A percentile compares a stretch with the other conserved stretches of the same genome.
These are phyloP conservation scores for Candida krabiensis DNA, from an alignment of 805 yeast species.

Conservation along the genomic window DNA sequence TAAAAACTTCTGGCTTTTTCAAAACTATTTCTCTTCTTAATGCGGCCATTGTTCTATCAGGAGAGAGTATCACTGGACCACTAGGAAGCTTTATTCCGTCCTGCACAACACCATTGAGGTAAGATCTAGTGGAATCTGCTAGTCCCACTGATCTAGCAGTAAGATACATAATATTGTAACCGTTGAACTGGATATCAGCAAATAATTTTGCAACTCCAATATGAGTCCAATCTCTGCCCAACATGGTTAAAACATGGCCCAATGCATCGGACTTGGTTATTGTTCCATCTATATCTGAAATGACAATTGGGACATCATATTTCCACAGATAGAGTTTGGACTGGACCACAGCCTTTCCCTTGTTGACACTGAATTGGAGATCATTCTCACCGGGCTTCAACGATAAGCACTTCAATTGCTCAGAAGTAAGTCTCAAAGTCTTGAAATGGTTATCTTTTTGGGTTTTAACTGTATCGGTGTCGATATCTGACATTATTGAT, in stretches of 20 bases:
- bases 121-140: constrained; percentile 88
- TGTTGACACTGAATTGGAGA: constrained; percentile 73
- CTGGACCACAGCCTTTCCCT: constrained; percentile 74
- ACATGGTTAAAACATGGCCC: constrained; percentile 90
- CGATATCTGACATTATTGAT: constrained; percentile 26
- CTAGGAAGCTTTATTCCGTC: constrained; percentile 70
- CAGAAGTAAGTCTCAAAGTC: constrained; percentile 87
- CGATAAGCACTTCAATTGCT: constrained; percentile 73
- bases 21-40: constrained; percentile 85
- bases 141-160: constrained; percentile 96
- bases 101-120: constrained; percentile 75
- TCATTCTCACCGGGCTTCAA: constrained; percentile 79
- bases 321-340: constrained; percentile 85
- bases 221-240: constrained; percentile 98
- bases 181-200: constrained; percentile 81
- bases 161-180: constrained; percentile 89
- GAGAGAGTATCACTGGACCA: constrained; percentile 94
- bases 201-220: constrained; percentile 91
- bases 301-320: constrained; percentile 82
- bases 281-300: constrained; percentile 97
- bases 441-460: constrained; percentile 56
- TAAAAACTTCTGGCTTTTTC: constrained; percentile 97
- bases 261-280: constrained; percentile 96
- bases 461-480: constrained; percentile 23
- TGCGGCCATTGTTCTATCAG: constrained; percentile 97